Conservation (phyloP, 2,329 filamentous ascomycete genomes). For the Colletotrichum sp. region DNA sequence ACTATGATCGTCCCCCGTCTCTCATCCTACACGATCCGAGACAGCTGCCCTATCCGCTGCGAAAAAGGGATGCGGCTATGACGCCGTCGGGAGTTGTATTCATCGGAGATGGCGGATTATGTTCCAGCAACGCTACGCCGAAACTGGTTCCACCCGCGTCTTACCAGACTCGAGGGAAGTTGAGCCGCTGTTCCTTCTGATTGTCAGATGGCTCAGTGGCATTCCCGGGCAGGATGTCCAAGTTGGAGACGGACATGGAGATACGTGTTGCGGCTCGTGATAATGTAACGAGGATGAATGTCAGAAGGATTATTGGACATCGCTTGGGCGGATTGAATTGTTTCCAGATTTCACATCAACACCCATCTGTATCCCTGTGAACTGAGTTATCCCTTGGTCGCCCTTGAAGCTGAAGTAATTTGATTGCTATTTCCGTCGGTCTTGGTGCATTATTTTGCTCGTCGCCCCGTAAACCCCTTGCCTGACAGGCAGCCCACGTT, state of each 20-base stretch:
- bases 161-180: background rate
- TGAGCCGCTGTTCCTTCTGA: background rate
- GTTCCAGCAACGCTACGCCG: background rate
- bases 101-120: background rate
- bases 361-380: background rate
- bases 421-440: background rate
- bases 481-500: background rate
- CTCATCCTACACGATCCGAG: background rate
- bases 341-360: background rate
- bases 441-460: background rate
- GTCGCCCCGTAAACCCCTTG: background rate
- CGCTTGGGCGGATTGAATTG: background rate
- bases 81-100: background rate
- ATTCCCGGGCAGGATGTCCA: background rate
- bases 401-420: background rate
- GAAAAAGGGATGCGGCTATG: conserved; percentile 2
- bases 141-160: background rate
- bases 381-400: background rate
- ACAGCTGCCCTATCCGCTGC: background rate
- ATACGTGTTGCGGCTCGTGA: background rate
- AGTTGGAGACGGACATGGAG: background rate
- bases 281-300: background rate
- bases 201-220: background rate
- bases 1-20: background rate
- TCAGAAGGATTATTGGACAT: background rate